phyloP scores from a whole-genome alignment of 345 rosid species.

The Pugionium cornutum region DNA sequence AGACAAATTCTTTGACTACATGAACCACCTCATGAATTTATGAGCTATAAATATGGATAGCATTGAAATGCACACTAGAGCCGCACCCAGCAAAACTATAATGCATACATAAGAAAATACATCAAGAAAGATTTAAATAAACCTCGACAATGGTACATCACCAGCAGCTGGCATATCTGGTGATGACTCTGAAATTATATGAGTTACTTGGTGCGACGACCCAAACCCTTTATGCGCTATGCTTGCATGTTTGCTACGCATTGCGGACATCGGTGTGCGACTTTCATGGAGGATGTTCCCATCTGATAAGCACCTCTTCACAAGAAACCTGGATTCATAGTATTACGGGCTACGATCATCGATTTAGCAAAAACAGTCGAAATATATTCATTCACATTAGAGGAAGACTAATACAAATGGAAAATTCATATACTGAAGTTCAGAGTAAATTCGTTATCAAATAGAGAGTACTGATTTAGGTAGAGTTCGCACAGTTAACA shows the following conservation, averaged over 20 bases:
- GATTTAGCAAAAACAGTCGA: constrained; percentile 15
- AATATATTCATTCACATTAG: not conserved
- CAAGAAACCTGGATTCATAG: constrained; percentile 57
- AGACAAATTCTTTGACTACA: constrained; percentile 14
- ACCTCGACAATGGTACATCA: constrained; percentile 78
- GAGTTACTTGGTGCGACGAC: constrained; percentile 48
- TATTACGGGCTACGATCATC: constrained; percentile 11
- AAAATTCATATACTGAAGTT: not conserved
- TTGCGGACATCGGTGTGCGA: constrained; percentile 48
- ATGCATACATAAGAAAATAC: not conserved
- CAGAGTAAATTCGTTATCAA: constrained; percentile 9
- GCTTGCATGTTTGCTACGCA: constrained; percentile 51
- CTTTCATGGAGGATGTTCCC: constrained; percentile 75
- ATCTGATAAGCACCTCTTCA: constrained; percentile 87
- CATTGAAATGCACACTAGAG: constrained; percentile 9
- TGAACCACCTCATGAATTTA: constrained; percentile 20
- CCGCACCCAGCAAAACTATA: constrained; percentile 7
- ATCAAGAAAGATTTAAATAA: constrained; percentile 21
- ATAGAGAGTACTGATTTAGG: constrained; percentile 7
- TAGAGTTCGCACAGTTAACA: constrained; percentile 22
- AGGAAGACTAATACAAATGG: not conserved
- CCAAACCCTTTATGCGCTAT: constrained; percentile 46
- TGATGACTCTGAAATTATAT: constrained; percentile 71
- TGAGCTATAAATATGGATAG: constrained; percentile 5
- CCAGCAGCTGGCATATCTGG: constrained; percentile 86